These are phyloP conservation scores for Globisporangium spiculum DNA, from an alignment of 352 stramenopile species.

Conservation along the genomic window DNA sequence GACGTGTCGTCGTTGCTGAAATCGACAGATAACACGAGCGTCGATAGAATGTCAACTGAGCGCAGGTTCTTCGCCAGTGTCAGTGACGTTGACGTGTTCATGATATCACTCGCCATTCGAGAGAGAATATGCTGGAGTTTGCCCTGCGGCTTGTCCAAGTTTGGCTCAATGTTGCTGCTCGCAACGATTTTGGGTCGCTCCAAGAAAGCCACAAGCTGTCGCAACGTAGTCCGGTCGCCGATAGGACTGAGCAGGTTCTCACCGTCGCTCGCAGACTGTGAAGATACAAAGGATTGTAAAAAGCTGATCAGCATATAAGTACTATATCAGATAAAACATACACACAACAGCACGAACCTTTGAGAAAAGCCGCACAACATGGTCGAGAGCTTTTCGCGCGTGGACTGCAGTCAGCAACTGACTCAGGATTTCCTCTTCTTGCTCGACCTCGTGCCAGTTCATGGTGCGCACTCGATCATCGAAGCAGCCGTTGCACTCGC, in stretches of 20 bases:
- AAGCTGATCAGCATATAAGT: too few relatives aligned
- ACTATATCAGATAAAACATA: too few relatives aligned
- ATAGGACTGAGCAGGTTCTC: constrained; percentile 56
- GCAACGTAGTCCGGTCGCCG: constrained; percentile 57
- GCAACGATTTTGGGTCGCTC: constrained; percentile 13
- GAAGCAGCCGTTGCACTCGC: constrained; percentile 57
- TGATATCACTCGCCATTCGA: constrained; percentile 44
- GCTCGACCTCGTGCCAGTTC: constrained; percentile 57
- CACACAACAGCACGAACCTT: constrained; percentile 24
- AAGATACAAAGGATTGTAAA: neutral
- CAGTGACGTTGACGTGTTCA: constrained; percentile 31
- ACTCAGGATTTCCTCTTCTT: constrained; percentile 60
- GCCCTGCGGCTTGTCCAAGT: constrained; percentile 24
- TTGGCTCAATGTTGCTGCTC: constrained; percentile 13
- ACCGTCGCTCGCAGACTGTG: constrained; percentile 23
- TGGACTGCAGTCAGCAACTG: constrained; percentile 62
- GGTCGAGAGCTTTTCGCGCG: constrained; percentile 58
- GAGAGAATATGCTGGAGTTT: constrained; percentile 67
- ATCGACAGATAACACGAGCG: constrained; percentile 52
- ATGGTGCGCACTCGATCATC: constrained; percentile 62
- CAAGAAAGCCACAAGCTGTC: constrained; percentile 63
- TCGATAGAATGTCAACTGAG: constrained; percentile 50
- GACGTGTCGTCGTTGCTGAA: constrained; percentile 7
- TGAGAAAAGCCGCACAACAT: constrained; percentile 63
- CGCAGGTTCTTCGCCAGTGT: constrained; percentile 55